Base-by-base conservation (phyloP, 2,329 filamentous ascomycete genomes). In the Nemania diffusa region DNA sequence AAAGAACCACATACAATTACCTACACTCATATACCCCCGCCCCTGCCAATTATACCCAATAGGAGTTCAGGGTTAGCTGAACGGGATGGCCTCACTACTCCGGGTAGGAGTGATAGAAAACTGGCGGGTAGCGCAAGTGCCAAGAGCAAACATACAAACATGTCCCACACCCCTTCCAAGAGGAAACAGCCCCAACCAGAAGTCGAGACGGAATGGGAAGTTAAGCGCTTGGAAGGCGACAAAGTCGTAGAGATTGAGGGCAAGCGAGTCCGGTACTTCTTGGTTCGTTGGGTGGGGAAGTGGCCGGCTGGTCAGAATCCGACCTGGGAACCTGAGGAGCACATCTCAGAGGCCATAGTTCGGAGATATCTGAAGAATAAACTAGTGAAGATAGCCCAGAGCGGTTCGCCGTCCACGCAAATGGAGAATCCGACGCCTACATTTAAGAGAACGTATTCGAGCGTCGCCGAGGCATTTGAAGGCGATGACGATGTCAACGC, bases 221-320 rank as follows among this genome's bases (percentile, higher is more conserved):
- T 87, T 1, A 78, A 84, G 51, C 74, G 79, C 1, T 75, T 87
- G 1, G 81, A 84, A 65, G 82, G 74, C n/a, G 78, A 83, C 64
- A 76, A 77, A 17, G 57, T 80, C 4, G 75, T 79, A 46, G 75
- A 82, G 3, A 77, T 80, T 0, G 76, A 79, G 4, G 73, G 71
- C 1, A 76, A 76, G 8, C 55, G 72, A 0, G 77, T 82, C 1
- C 82, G 83, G 3, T 81, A 80, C 64, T 89, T 85, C 74, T 78
- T 82, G 32, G 85, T 89, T 0, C 81, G 83, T 6, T 89, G 87
- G 87, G 82, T 82, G 51, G 87, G 87, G 7, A 76, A 86, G 65
- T 89, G 87, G 87, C 85, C 86, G 0, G 76, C 80, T 0, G 83
- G 83, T 8, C 81, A 88, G 72, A 88, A 89, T 62, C 84, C 85